These are phyloP conservation scores for Scutellaria baicalensis DNA, from an alignment of 257 asterid species.

Conservation along the genomic window DNA sequence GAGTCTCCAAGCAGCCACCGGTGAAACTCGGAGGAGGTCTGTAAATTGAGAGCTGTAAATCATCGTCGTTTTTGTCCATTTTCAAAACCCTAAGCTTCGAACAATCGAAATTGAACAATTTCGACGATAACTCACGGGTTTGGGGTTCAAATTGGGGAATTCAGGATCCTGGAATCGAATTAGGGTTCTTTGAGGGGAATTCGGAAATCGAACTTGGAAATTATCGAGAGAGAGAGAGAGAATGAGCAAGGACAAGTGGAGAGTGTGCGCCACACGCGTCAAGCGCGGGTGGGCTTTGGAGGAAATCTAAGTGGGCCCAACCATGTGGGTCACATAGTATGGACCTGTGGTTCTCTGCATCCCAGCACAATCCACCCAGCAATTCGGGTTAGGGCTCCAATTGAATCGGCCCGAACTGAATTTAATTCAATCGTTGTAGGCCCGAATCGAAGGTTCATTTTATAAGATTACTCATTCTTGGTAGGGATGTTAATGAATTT, in stretches of 20 bases:
- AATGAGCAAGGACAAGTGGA: slow-evolving; percentile 9
- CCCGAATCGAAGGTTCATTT: too few species aligned
- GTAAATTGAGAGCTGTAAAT: slow-evolving; percentile 46
- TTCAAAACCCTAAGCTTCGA: slow-evolving; percentile 6
- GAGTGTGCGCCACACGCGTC: slow-evolving; percentile 21
- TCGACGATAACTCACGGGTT: not conserved
- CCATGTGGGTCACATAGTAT: slow-evolving; percentile 20
- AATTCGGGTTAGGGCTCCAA: not conserved
- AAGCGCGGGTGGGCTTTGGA: slow-evolving; percentile 15
- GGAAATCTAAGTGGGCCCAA: not conserved
- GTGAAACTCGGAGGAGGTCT: slow-evolving; percentile 48
- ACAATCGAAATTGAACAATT: not conserved
- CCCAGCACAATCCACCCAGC: not conserved
- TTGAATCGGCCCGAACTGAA: too few species aligned
- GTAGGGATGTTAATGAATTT: too few species aligned
- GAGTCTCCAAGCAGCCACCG: slow-evolving; percentile 72
- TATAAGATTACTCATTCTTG: too few species aligned
- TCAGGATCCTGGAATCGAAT: not conserved
- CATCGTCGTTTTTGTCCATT: slow-evolving; percentile 47
- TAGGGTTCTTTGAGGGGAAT: slow-evolving; percentile 6
- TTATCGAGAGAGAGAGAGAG: not conserved
- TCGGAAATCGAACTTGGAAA: not conserved
- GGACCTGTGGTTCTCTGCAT: slow-evolving; percentile 15
- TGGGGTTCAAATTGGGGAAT: not conserved
- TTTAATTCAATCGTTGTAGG: too few species aligned